Conservation (phyloP, 2,329 filamentous ascomycete species). For the Fusarium haematococcum region DNA sequence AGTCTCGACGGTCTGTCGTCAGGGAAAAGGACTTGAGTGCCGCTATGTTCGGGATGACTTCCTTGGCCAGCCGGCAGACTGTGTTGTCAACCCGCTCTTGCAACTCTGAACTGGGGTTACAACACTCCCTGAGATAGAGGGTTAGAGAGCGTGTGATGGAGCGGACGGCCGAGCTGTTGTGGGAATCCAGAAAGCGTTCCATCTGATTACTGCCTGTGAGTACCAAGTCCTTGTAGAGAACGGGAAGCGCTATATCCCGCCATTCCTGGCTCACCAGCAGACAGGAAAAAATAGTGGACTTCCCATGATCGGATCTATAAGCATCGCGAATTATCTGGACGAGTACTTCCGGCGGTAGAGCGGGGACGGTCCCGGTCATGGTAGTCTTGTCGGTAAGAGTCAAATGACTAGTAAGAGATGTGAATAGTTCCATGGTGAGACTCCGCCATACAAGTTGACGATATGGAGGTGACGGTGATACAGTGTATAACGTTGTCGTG, state of each 20-base stretch:
- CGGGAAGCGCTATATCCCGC: not conserved
- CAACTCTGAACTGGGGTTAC: not conserved
- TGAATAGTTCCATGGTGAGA: not conserved
- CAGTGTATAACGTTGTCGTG: no score
- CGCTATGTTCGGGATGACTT: not conserved
- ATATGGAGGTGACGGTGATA: not conserved
- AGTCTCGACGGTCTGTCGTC: not conserved
- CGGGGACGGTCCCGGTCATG: not conserved
- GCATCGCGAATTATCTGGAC: not conserved
- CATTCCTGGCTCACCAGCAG: not conserved
- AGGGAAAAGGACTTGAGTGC: slow-evolving; percentile 9
- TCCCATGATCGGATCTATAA: not conserved
- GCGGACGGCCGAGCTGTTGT: not conserved
- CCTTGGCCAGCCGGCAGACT: not conserved
- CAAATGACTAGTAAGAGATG: not conserved
- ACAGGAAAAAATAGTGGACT: not conserved
- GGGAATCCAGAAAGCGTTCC: not conserved
- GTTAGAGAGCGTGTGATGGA: not conserved
- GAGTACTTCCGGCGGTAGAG: not conserved
- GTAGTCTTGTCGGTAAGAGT: not conserved
- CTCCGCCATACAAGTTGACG: not conserved
- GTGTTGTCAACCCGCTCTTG: not conserved
- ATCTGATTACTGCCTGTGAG: not conserved
- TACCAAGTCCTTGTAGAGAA: slow-evolving; percentile 1
- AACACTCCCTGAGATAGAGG: not conserved